Evolutionary conservation across 352 stramenopile genomes (phyloP).

Genomic region (Globisporangium mamillatum): DNA sequence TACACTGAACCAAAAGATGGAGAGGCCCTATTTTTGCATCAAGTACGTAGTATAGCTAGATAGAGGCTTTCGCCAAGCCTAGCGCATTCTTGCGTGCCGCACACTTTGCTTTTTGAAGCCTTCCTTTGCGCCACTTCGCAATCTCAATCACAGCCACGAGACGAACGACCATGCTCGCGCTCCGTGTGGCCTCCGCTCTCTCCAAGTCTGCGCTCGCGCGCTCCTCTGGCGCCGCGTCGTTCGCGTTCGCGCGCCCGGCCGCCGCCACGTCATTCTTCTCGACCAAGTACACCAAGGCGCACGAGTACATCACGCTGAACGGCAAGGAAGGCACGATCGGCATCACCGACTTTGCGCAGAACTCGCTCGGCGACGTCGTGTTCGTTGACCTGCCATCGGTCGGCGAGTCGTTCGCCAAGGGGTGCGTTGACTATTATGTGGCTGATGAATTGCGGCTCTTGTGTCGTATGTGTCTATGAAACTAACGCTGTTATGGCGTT

Average conservation of each 20-base stretch:
- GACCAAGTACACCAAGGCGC: conserved; percentile 84
- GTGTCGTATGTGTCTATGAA: neutral
- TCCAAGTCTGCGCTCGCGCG: conserved; percentile 47
- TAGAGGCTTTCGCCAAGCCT: too few relatives aligned
- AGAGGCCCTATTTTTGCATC: too few relatives aligned
- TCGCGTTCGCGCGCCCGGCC: conserved; percentile 45
- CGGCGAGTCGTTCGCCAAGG: conserved; percentile 92
- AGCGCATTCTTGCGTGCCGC: neutral
- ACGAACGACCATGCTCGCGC: conserved; percentile 33
- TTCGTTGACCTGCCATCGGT: conserved; percentile 96
- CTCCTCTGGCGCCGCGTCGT: conserved; percentile 25
- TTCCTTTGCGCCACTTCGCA: neutral
- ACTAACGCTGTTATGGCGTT: neutral
- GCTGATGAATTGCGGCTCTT: neutral
- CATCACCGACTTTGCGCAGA: conserved; percentile 98
- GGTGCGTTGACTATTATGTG: conserved; percentile 37
- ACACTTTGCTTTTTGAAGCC: neutral
- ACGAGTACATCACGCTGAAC: conserved; percentile 84
- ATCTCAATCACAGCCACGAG: neutral
- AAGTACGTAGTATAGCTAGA: too few relatives aligned
- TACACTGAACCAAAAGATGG: too few relatives aligned
- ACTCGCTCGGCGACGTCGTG: conserved; percentile 96
- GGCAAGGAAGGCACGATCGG: conserved; percentile 89
- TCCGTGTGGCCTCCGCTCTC: conserved; percentile 50
- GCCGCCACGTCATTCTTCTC: conserved; percentile 54